Evolutionary conservation across 1,139 yeast species (phyloP).

Genomic region (Yamadazyma sp.): DNA sequence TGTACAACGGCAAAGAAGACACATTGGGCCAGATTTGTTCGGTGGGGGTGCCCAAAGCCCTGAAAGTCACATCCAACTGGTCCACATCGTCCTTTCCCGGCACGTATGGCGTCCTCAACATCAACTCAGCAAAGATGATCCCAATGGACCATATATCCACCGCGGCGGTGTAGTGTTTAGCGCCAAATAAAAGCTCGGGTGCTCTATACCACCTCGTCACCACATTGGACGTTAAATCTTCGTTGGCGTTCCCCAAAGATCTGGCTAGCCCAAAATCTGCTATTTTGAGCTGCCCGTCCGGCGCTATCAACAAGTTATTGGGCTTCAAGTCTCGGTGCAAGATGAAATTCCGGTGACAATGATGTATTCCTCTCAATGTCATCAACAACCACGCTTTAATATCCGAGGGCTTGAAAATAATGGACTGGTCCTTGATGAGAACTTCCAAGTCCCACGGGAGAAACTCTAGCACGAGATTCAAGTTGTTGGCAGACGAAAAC

Average conservation of each 20-base stretch:
- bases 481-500: slow-evolving; percentile 66
- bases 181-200: slow-evolving; percentile 88
- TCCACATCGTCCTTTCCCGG: slow-evolving; percentile 91
- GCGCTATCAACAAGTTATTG: slow-evolving; percentile 77
- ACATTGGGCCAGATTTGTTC: slow-evolving; percentile 93
- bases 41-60: slow-evolving; percentile 95
- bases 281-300: slow-evolving; percentile 81
- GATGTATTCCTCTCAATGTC: slow-evolving; percentile 93
- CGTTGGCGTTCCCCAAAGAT: slow-evolving; percentile 74
- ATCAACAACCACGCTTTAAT: slow-evolving; percentile 91
- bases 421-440: slow-evolving; percentile 74
- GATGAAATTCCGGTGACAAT: slow-evolving; percentile 88
- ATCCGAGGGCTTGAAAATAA: slow-evolving; percentile 83
- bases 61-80: slow-evolving; percentile 86
- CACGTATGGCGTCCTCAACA: slow-evolving; percentile 91
- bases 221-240: slow-evolving; percentile 84
- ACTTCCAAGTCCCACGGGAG: slow-evolving; percentile 91
- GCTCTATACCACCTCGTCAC: slow-evolving; percentile 98
- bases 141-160: slow-evolving; percentile 96
- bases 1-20: slow-evolving; percentile 72
- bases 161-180: slow-evolving; percentile 83
- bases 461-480: slow-evolving; percentile 87
- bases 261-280: slow-evolving; percentile 98
- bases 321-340: slow-evolving; percentile 90
- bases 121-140: slow-evolving; percentile 90